A percentile compares a stretch with the other conserved stretches of the same genome.
phyloP scores from a whole-genome alignment of 257 asterid genomes.

The Gynochthodes officinalis region DNA sequence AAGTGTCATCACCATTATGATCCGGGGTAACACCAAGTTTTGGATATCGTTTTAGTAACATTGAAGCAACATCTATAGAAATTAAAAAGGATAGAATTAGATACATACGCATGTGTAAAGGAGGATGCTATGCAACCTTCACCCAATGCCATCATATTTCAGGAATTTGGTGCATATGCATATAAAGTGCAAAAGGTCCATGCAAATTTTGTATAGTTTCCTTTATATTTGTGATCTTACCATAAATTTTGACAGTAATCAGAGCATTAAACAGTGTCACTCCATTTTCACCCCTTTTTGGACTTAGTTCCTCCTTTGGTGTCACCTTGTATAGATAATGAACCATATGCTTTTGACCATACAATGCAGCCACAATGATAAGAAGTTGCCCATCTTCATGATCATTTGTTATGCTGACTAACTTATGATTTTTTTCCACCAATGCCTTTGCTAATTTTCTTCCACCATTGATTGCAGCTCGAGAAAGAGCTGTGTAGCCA shows the following conservation, averaged over 20 bases:
- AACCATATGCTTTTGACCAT: conserved; percentile 34
- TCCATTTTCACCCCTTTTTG: conserved; percentile 31
- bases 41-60: conserved; percentile 31
- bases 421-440: conserved; percentile 18
- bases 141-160: not conserved
- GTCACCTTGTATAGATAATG: conserved; percentile 30
- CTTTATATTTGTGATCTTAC: conserved; percentile 9
- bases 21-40: conserved; percentile 32
- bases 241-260: conserved; percentile 42
- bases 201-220: not conserved
- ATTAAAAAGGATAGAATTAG: not conserved
- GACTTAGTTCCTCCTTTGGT: conserved; percentile 26
- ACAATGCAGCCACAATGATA: conserved; percentile 41
- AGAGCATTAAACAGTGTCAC: conserved; percentile 35
- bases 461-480: conserved; percentile 37
- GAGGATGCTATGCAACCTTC: not conserved
- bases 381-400: conserved; percentile 49
- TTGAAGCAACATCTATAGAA: conserved; percentile 32
- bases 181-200: not conserved
- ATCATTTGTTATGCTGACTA: conserved; percentile 24
- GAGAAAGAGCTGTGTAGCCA: conserved; percentile 35
- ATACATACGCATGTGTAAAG: not conserved
- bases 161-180: not conserved
- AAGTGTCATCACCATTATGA: conserved; percentile 26
- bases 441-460: conserved; percentile 28